Evolutionary conservation across 257 asterid genomes (phyloP).

Genomic region (Primulina tabacum): DNA sequence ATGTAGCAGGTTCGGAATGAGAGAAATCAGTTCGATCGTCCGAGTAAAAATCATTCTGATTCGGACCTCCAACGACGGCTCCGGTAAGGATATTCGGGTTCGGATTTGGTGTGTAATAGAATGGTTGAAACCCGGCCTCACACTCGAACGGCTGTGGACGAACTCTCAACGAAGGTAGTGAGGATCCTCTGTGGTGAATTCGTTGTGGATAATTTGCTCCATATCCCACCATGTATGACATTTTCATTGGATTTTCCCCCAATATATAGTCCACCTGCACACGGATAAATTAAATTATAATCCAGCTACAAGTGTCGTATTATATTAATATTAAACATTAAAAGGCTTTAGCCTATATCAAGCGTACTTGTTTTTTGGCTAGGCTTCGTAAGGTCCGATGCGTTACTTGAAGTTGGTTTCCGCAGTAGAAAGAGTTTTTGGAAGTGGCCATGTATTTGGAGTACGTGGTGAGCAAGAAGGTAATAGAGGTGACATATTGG

Average conservation of each 20-base stretch:
- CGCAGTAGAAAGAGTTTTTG: conserved; percentile 55
- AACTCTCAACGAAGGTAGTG: conserved; percentile 49
- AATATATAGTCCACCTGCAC: conserved; percentile 73
- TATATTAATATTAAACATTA: not conserved
- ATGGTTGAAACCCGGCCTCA: conserved; percentile 62
- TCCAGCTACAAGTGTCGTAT: no score
- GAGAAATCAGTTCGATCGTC: conserved; percentile 67
- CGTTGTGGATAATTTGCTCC: conserved; percentile 59
- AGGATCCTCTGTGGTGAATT: conserved; percentile 81
- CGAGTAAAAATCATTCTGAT: conserved; percentile 66
- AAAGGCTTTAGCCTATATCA: no score
- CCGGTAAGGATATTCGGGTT: conserved; percentile 65
- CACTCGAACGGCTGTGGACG: conserved; percentile 64
- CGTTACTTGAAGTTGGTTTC: conserved; percentile 36
- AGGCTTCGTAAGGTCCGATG: conserved; percentile 39
- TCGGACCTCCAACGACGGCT: conserved; percentile 84
- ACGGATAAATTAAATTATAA: no score
- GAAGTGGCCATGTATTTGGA: conserved; percentile 76
- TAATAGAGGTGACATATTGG: conserved; percentile 73
- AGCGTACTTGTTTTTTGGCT: conserved; percentile 55
- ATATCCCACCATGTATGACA: conserved; percentile 91
- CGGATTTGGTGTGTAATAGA: conserved; percentile 43
- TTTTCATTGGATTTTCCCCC: conserved; percentile 74
- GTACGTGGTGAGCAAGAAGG: conserved; percentile 71
- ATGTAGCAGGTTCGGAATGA: conserved; percentile 84